Evolutionary conservation across 2,329 filamentous ascomycete species (phyloP).

Genomic region (Pestalotiopsis fici): DNA sequence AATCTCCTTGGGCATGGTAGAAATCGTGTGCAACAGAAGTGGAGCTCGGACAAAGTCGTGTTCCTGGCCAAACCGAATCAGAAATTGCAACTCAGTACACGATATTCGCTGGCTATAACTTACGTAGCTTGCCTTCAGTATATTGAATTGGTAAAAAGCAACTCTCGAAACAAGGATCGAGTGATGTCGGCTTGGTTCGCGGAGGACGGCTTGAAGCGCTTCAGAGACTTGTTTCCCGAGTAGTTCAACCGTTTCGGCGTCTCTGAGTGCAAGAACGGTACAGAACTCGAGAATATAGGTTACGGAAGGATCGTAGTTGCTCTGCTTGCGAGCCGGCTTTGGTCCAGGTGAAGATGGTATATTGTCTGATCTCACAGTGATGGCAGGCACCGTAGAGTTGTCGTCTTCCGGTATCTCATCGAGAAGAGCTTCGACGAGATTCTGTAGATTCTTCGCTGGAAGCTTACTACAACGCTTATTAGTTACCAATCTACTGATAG

Average conservation of each 20-base stretch:
- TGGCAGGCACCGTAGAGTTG: slow-evolving; percentile 69
- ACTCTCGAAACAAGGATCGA: slow-evolving; percentile 81
- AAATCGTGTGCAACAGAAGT: slow-evolving; percentile 88
- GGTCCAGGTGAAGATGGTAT: slow-evolving; percentile 62
- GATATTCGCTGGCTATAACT: slow-evolving; percentile 30
- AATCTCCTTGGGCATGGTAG: slow-evolving; percentile 77
- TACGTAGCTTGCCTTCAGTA: slow-evolving; percentile 85
- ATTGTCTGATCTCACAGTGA: slow-evolving; percentile 86
- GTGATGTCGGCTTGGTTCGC: slow-evolving; percentile 78
- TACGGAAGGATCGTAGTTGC: slow-evolving; percentile 80
- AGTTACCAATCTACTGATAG: not conserved
- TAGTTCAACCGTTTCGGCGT: slow-evolving; percentile 69
- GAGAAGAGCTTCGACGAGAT: slow-evolving; percentile 73
- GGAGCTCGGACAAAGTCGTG: slow-evolving; percentile 90
- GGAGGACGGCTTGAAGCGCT: slow-evolving; percentile 77
- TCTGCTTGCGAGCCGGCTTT: slow-evolving; percentile 52
- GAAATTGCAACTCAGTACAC: not conserved
- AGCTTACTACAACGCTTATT: slow-evolving; percentile 51
- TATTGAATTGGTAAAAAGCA: slow-evolving; percentile 81
- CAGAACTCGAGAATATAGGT: slow-evolving; percentile 92
- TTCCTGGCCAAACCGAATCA: slow-evolving; percentile 55
- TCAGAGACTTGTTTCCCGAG: slow-evolving; percentile 81
- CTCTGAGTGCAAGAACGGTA: slow-evolving; percentile 77
- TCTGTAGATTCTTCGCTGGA: slow-evolving; percentile 57
- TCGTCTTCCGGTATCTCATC: slow-evolving; percentile 84